Evolutionary conservation across 176 grass and related monocot genomes (phyloP), one percentile per base, ranked within the genome.

Genomic region (Raddia guianensis): DNA sequence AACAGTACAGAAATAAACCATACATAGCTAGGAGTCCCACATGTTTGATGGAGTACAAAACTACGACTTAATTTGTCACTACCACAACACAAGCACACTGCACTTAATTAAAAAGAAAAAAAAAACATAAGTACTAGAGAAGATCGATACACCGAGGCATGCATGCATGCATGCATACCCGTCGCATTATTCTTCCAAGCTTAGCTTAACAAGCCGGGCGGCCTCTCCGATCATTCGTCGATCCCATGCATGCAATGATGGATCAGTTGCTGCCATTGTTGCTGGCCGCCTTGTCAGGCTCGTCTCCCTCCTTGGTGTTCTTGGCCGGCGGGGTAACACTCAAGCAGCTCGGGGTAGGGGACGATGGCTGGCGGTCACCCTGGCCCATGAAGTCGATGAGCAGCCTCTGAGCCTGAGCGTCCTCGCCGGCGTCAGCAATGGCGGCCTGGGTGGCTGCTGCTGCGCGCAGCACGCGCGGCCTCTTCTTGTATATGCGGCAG

Each of bases 401-500:
- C 3, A 2, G 0, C 6, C 66, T 3, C 3, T 55, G 9, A 51
- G 49, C 6, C 3, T 55, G 9, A 51, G 49, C 49, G 1, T n/a
- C 12, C 55, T 37, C 51, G 8, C n/a, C 34, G 2, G 18, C 11
- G 11, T 0, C 18, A 11, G 2, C 44, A 49, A 7, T 45, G 49
- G 49, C 11, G 5, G 0, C 5, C 0, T 42, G 5, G 1, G 9
- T 0, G 11, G 13, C 5, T 10, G 1, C 62, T 3, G 13, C 5
- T 10, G 1, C 62, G 43, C 5, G 16, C 42, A 18, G 16, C 9
- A 3, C 43, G 1, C 4, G 18, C 4, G 37, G 2, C 18, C 12
- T 79, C 34, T 54, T 68, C 63, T 79, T 79, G 51, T 55, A 44
- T 7, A 79, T 79, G 18, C 7, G n/a, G 12, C 77, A 68, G 2